phyloP scores from a whole-genome alignment of 2,329 filamentous ascomycete genomes.

The Dendrostoma leiphaemia region DNA sequence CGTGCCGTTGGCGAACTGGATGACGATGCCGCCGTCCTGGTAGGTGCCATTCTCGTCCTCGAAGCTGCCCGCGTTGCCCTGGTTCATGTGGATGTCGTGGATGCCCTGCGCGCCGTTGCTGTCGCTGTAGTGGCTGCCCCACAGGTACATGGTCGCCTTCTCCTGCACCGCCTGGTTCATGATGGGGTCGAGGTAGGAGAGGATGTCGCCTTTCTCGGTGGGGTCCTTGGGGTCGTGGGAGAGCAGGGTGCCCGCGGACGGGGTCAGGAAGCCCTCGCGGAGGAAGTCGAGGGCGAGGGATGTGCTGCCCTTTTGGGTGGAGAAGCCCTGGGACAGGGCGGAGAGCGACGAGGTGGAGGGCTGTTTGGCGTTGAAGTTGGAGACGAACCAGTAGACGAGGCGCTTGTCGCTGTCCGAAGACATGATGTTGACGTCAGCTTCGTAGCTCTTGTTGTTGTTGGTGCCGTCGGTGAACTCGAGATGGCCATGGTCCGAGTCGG shows the following conservation, averaged over 20 bases:
- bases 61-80: constrained; percentile 21
- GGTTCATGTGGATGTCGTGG: constrained; percentile 40
- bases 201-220: constrained; percentile 26
- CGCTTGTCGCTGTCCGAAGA: constrained; percentile 23
- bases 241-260: constrained; percentile 19
- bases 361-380: constrained; percentile 36
- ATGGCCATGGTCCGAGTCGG: constrained; percentile 19
- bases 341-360: constrained; percentile 18
- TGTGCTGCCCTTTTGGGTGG: constrained; percentile 11
- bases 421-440: constrained; percentile 26
- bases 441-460: constrained; percentile 1
- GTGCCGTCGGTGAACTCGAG: constrained; percentile 22
- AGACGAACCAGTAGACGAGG: constrained; percentile 49
- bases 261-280: constrained; percentile 23
- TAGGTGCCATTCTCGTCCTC: constrained; percentile 31
- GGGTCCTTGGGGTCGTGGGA: constrained; percentile 10
- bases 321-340: constrained; percentile 19
- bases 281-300: constrained; percentile 22
- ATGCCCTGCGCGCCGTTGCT: constrained; percentile 35
- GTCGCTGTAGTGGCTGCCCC: constrained; percentile 32
- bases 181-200: constrained; percentile 33
- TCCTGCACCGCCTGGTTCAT: constrained; percentile 31
- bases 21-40: constrained; percentile 34
- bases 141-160: constrained; percentile 36
- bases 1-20: constrained; percentile 33